A percentile compares a stretch with the other conserved stretches of the same genome.
Conservation (phyloP, 2,329 filamentous ascomycete genomes). For the Chaetoscypha palmicola region DNA sequence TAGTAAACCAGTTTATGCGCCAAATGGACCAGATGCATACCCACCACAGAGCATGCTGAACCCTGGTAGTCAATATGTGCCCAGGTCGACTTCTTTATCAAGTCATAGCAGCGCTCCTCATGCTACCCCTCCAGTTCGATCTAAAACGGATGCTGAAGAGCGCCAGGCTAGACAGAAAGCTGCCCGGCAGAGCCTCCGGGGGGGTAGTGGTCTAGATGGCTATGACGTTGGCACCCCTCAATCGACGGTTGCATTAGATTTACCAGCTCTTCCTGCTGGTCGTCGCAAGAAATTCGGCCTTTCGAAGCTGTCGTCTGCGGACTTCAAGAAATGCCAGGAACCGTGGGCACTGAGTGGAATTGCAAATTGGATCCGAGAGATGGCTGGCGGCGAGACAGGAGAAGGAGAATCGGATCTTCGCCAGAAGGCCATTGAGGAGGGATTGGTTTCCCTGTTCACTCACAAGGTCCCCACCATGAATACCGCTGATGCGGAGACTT, state of each 20-base stretch:
- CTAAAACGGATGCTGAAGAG: constrained; percentile 82
- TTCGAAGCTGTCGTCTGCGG: constrained; percentile 69
- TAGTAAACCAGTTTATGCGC: constrained; percentile 19
- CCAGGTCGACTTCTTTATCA: constrained; percentile 74
- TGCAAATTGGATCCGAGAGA: constrained; percentile 75
- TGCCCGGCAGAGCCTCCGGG: constrained; percentile 44
- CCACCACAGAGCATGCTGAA: constrained; percentile 38
- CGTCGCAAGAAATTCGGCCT: constrained; percentile 80
- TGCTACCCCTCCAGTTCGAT: constrained; percentile 75
- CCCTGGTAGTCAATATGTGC: constrained; percentile 40
- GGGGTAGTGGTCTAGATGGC: constrained; percentile 46
- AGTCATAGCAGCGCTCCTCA: constrained; percentile 75
- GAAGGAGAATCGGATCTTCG: constrained; percentile 87
- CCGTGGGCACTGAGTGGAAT: constrained; percentile 93
- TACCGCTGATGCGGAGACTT: constrained; percentile 85
- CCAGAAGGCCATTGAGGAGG: constrained; percentile 77
- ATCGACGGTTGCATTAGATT: constrained; percentile 62
- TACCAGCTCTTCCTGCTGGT: constrained; percentile 74
- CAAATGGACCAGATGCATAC: constrained; percentile 28
- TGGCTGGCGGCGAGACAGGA: constrained; percentile 48
- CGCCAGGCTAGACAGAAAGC: constrained; percentile 48
- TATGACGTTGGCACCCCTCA: constrained; percentile 47
- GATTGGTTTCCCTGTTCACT: constrained; percentile 81
- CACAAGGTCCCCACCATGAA: constrained; percentile 98
- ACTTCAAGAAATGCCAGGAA: constrained; percentile 79